Evolutionary conservation across 177 flowering plant genomes (phyloP).

Genomic region (Vitis hybrid): DNA sequence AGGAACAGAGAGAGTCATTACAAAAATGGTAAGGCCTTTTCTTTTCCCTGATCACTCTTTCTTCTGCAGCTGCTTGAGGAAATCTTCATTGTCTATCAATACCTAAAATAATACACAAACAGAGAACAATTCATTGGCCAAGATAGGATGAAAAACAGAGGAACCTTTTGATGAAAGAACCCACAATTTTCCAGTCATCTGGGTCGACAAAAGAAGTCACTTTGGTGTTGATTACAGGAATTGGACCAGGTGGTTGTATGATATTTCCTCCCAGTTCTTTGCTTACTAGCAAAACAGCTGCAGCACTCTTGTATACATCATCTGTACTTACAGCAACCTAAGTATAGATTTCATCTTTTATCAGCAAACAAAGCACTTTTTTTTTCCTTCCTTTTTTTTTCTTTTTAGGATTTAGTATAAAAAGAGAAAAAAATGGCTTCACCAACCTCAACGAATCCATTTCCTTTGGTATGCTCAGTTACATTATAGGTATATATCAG

Average conservation of each 20-base stretch:
- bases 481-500: conserved; percentile 9
- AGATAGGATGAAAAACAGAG: not conserved
- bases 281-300: not conserved
- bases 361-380: not conserved
- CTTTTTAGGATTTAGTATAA: not conserved
- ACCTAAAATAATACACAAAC: conserved; percentile 1
- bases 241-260: conserved; percentile 2
- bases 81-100: conserved; percentile 4
- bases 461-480: conserved; percentile 1
- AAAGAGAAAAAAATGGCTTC: not conserved
- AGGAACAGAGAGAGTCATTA: too few species aligned
- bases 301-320: conserved; percentile 7
- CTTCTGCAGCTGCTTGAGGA: conserved; percentile 2
- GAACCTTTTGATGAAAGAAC: not conserved
- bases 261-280: conserved; percentile 6
- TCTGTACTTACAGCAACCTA: conserved; percentile 7
- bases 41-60: too few species aligned
- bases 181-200: conserved; percentile 2
- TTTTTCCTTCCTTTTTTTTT: too few species aligned
- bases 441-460: not conserved
- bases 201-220: conserved; percentile 1
- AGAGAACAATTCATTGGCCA: not conserved
- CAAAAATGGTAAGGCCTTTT: too few species aligned
- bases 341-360: not conserved
- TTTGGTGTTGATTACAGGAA: conserved; percentile 1